A percentile compares a stretch with the other conserved stretches of the same genome.
These are phyloP conservation scores for Podospora sp. DNA, from an alignment of 495 filamentous ascomycete genomes.

Conservation along the genomic window DNA sequence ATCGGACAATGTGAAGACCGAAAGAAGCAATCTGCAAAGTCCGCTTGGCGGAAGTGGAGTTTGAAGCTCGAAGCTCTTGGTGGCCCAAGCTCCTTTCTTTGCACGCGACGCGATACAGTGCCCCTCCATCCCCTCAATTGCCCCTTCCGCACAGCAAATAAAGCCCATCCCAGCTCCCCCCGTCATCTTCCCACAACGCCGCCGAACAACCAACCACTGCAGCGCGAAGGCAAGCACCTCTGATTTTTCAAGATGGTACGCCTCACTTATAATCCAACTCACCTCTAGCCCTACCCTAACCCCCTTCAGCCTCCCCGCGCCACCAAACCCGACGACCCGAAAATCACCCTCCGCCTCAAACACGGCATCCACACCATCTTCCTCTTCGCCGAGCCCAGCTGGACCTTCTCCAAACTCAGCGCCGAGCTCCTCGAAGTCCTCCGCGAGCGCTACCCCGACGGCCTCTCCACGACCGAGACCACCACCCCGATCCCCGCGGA, in stretches of 20 bases:
- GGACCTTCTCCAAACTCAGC: constrained; percentile 63
- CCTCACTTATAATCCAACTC: not conserved
- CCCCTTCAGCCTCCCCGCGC: not conserved
- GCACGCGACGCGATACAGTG: not conserved
- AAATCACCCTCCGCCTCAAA: constrained; percentile 76
- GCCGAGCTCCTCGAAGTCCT: constrained; percentile 62
- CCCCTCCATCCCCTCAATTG: not conserved
- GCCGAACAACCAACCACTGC: no score
- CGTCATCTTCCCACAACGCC: no score
- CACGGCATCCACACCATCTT: constrained; percentile 76
- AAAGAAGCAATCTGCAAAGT: not conserved
- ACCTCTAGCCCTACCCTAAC: not conserved
- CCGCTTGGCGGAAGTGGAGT: not conserved
- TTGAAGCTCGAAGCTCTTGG: not conserved
- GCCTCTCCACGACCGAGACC: constrained; percentile 30
- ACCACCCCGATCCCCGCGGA: constrained; percentile 37
- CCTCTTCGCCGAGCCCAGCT: constrained; percentile 64
- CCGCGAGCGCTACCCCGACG: constrained; percentile 51
- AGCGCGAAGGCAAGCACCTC: no score
- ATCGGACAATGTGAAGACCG: not conserved
- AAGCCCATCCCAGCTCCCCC: no score
- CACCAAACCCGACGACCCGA: constrained; percentile 34
- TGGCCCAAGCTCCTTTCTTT: constrained; percentile 1
- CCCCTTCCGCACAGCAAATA: not conserved
- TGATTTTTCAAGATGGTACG: not conserved